Conservation (phyloP, 768 basidiomycete genomes). For the Calocera cornea region DNA sequence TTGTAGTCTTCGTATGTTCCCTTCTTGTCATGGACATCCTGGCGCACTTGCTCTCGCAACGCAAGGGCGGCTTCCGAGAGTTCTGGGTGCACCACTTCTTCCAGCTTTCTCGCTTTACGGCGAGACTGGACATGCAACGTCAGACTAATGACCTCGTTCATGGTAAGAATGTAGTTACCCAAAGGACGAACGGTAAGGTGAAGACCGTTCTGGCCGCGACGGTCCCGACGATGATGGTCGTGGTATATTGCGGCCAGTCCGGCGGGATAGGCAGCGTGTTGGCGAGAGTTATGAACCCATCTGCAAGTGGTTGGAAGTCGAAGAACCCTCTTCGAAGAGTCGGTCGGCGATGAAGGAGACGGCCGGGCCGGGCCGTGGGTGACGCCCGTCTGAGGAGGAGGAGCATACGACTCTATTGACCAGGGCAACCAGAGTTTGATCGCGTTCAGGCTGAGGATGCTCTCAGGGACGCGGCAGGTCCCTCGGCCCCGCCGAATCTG, state of each 20-base stretch:
- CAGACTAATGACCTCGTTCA: neutral
- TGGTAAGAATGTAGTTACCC: constrained; percentile 36
- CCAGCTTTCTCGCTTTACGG: constrained; percentile 40
- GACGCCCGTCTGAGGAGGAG: too few relatives aligned
- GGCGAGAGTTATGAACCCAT: neutral
- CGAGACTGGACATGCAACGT: constrained; percentile 37
- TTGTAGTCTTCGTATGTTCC: constrained; percentile 2
- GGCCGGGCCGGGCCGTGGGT: too few relatives aligned
- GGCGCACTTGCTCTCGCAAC: constrained; percentile 8
- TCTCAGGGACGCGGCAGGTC: too few relatives aligned
- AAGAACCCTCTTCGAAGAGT: neutral
- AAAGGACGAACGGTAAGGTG: constrained; percentile 59
- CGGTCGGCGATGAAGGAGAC: neutral
- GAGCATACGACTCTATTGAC: too few relatives aligned
- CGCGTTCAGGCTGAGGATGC: too few relatives aligned
- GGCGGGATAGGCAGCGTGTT: neutral
- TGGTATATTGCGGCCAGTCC: constrained; percentile 35
- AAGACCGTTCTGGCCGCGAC: constrained; percentile 42
- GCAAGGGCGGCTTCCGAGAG: constrained; percentile 35
- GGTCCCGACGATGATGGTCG: constrained; percentile 59
- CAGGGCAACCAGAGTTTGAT: too few relatives aligned
- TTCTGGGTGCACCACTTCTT: constrained; percentile 47
- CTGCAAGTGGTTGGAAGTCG: neutral
- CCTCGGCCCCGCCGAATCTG: too few relatives aligned
- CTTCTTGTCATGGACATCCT: constrained; percentile 1